Base-by-base conservation (phyloP, 164 flowering plant species). In the Magnolia officinalis region DNA sequence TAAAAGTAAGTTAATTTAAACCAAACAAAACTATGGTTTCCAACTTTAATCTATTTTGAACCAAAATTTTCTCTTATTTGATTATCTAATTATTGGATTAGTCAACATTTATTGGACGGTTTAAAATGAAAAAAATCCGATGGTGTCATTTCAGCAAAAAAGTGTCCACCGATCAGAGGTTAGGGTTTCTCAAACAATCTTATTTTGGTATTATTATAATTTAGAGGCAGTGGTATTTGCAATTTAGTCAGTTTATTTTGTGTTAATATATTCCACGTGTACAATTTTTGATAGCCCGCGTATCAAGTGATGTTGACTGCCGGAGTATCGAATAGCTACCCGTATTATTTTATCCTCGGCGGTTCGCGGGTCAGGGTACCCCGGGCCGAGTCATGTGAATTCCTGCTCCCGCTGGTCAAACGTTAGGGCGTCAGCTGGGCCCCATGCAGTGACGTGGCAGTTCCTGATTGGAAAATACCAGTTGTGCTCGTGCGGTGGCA, bases 311-410 rank as follows among this genome's bases (percentile, higher is more conserved):
- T 2, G 13, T 16, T 13, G 2, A 3, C 18, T 1, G 61, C 61
- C 13, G 18, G 61, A 55, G 61, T 16, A 55, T 24, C 64, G 23
- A 58, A 58, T 20, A 16, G 0, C 37, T 16, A 8, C 24, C 68
- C 37, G 3, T 16, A 37, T 18, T 73, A 37, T 68, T 73, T 70
- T 73, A 69, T 21, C 69, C 37, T 9, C 29, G 18, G 67, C 74
- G 74, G 77, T 74, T 68, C n/a, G 75, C 72, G 26, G 8, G 70
- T 50, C 77, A 70, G 77, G 82, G 77, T 65, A 80, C 74, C 77
- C 74, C 20, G 45, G 26, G 67, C 77, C 75, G 11, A 73, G 59
- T 80, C 70, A 19, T 64, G 70, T 61, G 69, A 73, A 64, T n/a
- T 21, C 19, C 16, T 31, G 45, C 45, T 37, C 45, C 45, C 45